phyloP scores from a whole-genome alignment of 192 early-diverging fungal genomes.

The Coemansia sp. region DNA sequence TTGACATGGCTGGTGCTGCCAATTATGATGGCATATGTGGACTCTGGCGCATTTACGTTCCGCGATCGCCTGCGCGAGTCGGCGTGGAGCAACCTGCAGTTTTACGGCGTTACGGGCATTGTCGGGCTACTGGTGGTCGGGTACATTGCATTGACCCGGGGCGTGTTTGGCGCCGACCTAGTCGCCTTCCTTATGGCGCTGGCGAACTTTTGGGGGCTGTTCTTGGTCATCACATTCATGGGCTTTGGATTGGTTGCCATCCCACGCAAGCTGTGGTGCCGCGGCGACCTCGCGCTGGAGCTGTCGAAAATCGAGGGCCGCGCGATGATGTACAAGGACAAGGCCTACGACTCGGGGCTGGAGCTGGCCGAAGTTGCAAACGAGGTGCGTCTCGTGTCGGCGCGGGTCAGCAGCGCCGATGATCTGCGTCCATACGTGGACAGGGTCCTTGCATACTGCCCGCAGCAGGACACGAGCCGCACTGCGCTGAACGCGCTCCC shows the following conservation, averaged over 20 bases:
- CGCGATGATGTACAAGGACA: conserved; percentile 75
- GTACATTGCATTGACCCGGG: conserved; percentile 67
- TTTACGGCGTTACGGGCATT: conserved; percentile 69
- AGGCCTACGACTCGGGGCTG: conserved; percentile 75
- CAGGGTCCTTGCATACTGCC: conserved; percentile 59
- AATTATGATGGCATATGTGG: conserved; percentile 79
- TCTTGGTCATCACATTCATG: conserved; percentile 86
- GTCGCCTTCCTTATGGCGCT: conserved; percentile 85
- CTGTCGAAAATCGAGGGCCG: conserved; percentile 65
- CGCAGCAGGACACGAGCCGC: conserved; percentile 5
- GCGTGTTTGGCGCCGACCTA: conserved; percentile 53
- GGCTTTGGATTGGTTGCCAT: conserved; percentile 91
- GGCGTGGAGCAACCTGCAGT: conserved; percentile 77
- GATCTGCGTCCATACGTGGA: conserved; percentile 64
- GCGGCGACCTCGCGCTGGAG: conserved; percentile 59
- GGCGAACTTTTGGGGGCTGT: conserved; percentile 92
- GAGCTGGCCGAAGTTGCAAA: conserved; percentile 67
- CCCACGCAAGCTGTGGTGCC: conserved; percentile 82
- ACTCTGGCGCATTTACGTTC: conserved; percentile 81
- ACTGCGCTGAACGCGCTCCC: neutral
- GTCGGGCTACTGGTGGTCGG: conserved; percentile 69
- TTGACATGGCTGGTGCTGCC: conserved; percentile 82
- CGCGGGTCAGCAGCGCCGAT: conserved; percentile 38
- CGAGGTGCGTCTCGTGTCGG: conserved; percentile 32
- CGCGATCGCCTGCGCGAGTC: conserved; percentile 67